phyloP scores from a whole-genome alignment of 2,329 filamentous ascomycete species.

The Aspergillus japonicus region DNA sequence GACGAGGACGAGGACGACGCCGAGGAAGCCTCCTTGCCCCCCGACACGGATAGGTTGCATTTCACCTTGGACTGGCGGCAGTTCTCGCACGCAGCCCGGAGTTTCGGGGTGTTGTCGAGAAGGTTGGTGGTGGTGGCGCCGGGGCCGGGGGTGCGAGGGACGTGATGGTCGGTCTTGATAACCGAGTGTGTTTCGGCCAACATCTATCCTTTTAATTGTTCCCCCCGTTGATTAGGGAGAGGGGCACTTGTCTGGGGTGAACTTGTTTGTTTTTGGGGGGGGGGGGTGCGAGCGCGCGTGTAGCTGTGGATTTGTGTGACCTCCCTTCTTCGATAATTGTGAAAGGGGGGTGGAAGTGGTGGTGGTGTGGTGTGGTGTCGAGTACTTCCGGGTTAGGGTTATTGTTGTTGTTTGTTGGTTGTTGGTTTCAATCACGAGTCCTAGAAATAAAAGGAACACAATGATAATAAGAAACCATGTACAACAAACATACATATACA shows the following conservation, averaged over 20 bases:
- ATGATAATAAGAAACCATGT: neutral
- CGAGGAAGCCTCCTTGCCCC: slow-evolving; percentile 27
- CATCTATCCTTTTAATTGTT: slow-evolving; percentile 19
- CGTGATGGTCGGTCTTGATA: slow-evolving; percentile 12
- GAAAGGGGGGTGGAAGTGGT: too few species aligned
- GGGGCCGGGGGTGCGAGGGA: neutral
- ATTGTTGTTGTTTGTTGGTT: neutral
- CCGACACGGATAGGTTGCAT: slow-evolving; percentile 31
- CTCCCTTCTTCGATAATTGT: neutral
- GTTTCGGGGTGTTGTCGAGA: slow-evolving; percentile 33
- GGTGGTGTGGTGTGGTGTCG: too few species aligned
- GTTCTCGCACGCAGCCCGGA: slow-evolving; percentile 41
- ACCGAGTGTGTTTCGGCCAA: slow-evolving; percentile 20
- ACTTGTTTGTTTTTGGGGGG: neutral
- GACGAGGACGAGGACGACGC: too few species aligned
- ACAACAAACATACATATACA: neutral
- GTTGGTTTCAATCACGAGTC: too few species aligned
- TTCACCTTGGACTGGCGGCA: slow-evolving; percentile 43
- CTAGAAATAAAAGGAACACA: neutral
- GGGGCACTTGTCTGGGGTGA: neutral
- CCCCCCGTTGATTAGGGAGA: too few species aligned
- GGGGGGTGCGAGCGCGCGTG: neutral
- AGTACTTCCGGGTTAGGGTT: neutral
- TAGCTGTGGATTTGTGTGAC: neutral
- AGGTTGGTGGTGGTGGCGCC: slow-evolving; percentile 12